Evolutionary conservation across 352 stramenopile genomes (phyloP).

Genomic region (Pseudoperonospora humuli): DNA sequence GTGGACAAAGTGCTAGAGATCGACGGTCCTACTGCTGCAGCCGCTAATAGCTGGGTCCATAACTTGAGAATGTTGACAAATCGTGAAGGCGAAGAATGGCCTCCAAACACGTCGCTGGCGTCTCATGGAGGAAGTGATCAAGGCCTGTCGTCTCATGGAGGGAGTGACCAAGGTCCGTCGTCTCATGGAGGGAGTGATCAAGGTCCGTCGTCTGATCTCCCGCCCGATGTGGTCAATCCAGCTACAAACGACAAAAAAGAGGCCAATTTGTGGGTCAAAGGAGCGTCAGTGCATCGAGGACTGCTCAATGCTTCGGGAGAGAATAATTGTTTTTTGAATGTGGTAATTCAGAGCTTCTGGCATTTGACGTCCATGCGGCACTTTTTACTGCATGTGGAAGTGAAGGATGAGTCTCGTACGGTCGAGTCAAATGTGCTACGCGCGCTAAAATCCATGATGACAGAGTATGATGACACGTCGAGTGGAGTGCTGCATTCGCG

Average conservation of each 20-base stretch:
- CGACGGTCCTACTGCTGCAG: constrained; percentile 47
- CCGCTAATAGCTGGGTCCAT: constrained; percentile 70
- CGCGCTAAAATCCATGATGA: constrained; percentile 75
- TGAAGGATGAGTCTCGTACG: constrained; percentile 61
- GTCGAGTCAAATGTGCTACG: constrained; percentile 73
- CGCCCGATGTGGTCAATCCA: constrained; percentile 10
- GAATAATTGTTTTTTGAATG: constrained; percentile 89
- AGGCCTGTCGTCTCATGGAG: constrained; percentile 12
- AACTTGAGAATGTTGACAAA: constrained; percentile 48
- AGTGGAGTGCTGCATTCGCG: constrained; percentile 70
- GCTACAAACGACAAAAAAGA: constrained; percentile 41
- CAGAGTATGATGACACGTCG: constrained; percentile 76
- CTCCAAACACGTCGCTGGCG: constrained; percentile 17
- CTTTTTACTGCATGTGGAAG: constrained; percentile 78
- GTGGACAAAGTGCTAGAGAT: constrained; percentile 75
- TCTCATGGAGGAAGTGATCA: constrained; percentile 24
- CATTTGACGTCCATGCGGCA: constrained; percentile 83
- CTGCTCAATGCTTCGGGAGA: constrained; percentile 73
- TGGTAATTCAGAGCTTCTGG: constrained; percentile 89
- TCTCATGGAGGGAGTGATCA: too few species aligned
- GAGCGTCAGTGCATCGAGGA: constrained; percentile 70
- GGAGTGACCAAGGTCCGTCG: constrained; percentile 31
- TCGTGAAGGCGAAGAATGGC: constrained; percentile 28
- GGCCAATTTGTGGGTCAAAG: constrained; percentile 74
- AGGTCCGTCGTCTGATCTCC: constrained; percentile 13